Evolutionary conservation across 2,329 filamentous ascomycete species (phyloP).

Genomic region (Xylariaceae sp.): DNA sequence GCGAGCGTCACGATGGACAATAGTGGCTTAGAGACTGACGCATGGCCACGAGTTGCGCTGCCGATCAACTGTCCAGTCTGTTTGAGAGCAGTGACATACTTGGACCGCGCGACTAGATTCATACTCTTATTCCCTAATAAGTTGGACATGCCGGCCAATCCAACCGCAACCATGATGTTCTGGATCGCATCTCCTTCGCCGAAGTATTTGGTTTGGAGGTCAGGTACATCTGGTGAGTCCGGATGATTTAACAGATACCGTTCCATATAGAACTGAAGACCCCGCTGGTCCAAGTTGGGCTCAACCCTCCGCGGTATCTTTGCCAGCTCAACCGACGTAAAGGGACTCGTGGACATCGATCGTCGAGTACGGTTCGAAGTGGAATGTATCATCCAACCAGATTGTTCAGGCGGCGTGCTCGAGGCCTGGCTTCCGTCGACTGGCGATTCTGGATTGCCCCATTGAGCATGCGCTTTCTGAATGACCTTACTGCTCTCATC

Average conservation of each 20-base stretch:
- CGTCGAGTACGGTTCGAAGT: constrained; percentile 7
- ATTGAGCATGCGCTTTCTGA: constrained; percentile 53
- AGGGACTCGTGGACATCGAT: neutral
- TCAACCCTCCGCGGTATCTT: constrained; percentile 34
- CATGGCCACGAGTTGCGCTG: constrained; percentile 28
- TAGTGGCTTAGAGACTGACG: constrained; percentile 41
- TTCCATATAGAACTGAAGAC: constrained; percentile 48
- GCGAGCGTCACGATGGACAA: constrained; percentile 54
- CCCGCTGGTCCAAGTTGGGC: constrained; percentile 43
- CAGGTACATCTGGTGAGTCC: constrained; percentile 41
- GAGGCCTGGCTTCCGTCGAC: constrained; percentile 21
- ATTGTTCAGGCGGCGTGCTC: constrained; percentile 12
- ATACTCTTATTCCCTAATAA: constrained; percentile 44
- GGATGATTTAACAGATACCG: constrained; percentile 50
- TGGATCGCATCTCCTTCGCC: constrained; percentile 39
- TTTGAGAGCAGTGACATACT: constrained; percentile 52
- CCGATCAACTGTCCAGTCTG: constrained; percentile 41
- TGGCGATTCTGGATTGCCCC: constrained; percentile 35
- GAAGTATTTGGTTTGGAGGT: constrained; percentile 34
- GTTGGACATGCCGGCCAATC: constrained; percentile 55
- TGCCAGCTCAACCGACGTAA: constrained; percentile 13
- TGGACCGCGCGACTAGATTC: constrained; percentile 44
- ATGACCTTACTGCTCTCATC: constrained; percentile 63
- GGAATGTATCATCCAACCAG: constrained; percentile 6
- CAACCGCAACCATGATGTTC: constrained; percentile 53